Evolutionary conservation across 2,329 filamentous ascomycete species (phyloP), one percentile per base, ranked within the genome.

Genomic region (Cladophialophora exuberans): DNA sequence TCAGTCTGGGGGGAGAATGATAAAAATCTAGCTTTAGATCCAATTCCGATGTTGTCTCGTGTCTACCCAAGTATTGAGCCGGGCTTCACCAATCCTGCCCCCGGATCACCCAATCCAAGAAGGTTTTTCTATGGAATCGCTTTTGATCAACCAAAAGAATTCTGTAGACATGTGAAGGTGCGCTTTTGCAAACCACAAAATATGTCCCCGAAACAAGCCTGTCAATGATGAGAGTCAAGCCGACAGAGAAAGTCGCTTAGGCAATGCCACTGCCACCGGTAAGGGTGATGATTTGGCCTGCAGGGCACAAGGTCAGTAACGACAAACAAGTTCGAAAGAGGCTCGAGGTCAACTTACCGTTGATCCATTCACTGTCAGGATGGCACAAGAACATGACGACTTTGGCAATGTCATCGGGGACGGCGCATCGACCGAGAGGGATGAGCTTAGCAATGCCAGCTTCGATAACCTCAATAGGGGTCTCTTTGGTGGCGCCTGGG

Each of bases 301-400:
- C 15, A 46, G 31, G 42, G 31, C 23, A 9, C 28, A 6, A 3
- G 28, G 28, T 51, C 17, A 54, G 42, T 22, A 30, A 23, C 7
- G 18, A n/a, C 10, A 20, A 26, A 3, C 7, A 30, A 45, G n/a
- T n/a, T n/a, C 35, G 15, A 25, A n/a, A 23, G 28, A 9, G 4
- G 25, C 45, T 20, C 13, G 22, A n/a, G 3, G 20, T 25, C 4
- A 38, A 44, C 79, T 67, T 60, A 83, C 83, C 83, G 66, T 85
- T 86, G 66, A 86, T 82, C 83, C 83, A 86, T 70, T 84, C 82
- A 53, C 80, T 80, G 65, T 84, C 83, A 5, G 78, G 74, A 62
- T 78, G 80, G 61, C 81, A 76, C 36, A 85, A 69, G 64, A 80
- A 76, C 56, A 77, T 78, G 49, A 84, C 80, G 28, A 79, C 81